Conservation (phyloP, 495 filamentous ascomycete species). For the Lasiosphaeria ovina region DNA sequence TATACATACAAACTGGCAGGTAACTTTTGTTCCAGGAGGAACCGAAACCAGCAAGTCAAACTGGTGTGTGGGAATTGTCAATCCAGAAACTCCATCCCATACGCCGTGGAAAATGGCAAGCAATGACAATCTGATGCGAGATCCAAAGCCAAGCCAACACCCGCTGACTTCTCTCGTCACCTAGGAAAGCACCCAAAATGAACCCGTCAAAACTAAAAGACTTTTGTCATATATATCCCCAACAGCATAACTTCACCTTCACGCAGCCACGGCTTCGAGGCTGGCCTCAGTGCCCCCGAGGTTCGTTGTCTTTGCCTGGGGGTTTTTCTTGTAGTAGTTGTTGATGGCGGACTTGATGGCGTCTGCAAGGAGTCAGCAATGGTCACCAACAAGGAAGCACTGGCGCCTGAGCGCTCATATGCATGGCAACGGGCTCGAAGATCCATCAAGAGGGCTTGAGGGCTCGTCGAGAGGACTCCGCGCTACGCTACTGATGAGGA, state of each 20-base stretch:
- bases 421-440: no score
- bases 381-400: background rate
- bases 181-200: background rate
- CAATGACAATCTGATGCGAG: background rate
- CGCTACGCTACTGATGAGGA: background rate
- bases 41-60: background rate
- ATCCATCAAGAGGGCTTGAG: no score
- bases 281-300: constrained; percentile 62
- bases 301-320: constrained; percentile 66
- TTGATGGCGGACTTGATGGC: constrained; percentile 99
- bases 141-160: background rate
- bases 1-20: no score
- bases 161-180: background rate
- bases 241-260: background rate
- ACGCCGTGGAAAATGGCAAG: background rate
- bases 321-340: constrained; percentile 97
- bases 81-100: background rate
- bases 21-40: no score
- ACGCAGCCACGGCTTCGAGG: constrained; percentile 26
- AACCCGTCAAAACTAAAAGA: background rate
- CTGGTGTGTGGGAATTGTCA: background rate
- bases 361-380: constrained; percentile 36
- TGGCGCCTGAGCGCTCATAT: no score
- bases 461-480: no score
- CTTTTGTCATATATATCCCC: background rate